A percentile compares a stretch with the other conserved stretches of the same genome.
Conservation (phyloP, 2,329 filamentous ascomycete species). For the Trichoderma asperellum region DNA sequence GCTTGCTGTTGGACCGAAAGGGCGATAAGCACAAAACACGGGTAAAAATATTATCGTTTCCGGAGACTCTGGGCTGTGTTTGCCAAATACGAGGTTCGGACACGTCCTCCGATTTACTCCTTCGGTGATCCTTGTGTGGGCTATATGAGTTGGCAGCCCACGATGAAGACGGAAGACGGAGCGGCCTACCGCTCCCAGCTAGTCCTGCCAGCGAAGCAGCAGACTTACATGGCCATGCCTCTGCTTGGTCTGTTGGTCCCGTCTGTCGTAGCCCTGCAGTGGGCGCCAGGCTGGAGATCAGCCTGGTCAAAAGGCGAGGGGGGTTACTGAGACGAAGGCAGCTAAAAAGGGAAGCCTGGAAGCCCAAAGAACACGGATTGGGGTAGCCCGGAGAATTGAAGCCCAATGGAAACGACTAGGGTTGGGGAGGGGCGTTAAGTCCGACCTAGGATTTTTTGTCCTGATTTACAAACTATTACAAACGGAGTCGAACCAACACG, state of each 20-base stretch:
- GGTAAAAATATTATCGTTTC: neutral
- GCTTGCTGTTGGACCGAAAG: neutral
- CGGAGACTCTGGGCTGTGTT: neutral
- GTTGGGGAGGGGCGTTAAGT: slow-evolving; percentile 2
- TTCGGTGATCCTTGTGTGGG: neutral
- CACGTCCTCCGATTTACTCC: neutral
- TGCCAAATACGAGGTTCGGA: neutral
- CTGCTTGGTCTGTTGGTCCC: neutral
- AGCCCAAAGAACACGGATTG: slow-evolving; percentile 15
- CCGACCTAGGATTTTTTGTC: neutral
- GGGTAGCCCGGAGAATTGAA: slow-evolving; percentile 26
- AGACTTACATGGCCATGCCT: neutral
- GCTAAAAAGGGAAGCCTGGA: slow-evolving; percentile 6
- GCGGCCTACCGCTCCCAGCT: slow-evolving; percentile 10
- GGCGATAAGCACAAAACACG: neutral
- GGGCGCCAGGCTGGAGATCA: slow-evolving; percentile 10
- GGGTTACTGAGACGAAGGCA: neutral
- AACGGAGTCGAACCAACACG: neutral
- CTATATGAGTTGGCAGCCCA: slow-evolving; percentile 24
- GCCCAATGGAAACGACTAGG: slow-evolving; percentile 26
- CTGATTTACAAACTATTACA: neutral
- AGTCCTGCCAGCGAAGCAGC: slow-evolving; percentile 27
- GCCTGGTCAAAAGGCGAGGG: neutral
- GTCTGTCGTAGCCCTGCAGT: neutral
- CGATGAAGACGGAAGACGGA: slow-evolving; percentile 14